These are phyloP conservation scores for Trifolium subterraneum DNA, from an alignment of 306 rosid species.

Conservation along the genomic window DNA sequence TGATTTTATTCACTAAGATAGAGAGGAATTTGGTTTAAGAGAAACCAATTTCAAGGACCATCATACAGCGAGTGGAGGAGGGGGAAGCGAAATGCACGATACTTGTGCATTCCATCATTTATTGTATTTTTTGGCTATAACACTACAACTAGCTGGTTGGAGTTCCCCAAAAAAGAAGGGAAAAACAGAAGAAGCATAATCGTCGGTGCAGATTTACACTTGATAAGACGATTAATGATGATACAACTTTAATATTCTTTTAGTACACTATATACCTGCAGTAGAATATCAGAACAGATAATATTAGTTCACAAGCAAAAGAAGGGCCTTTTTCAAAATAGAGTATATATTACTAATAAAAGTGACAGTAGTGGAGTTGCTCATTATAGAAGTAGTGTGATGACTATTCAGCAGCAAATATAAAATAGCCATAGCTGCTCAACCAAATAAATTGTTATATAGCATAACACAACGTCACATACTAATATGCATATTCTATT, in stretches of 20 bases:
- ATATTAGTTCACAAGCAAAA: slow-evolving; percentile 34
- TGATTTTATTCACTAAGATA: slow-evolving; percentile 43
- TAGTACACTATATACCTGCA: slow-evolving; percentile 58
- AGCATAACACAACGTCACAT: not conserved
- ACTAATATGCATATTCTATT: not conserved
- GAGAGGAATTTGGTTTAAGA: slow-evolving; percentile 8
- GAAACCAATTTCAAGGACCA: slow-evolving; percentile 29
- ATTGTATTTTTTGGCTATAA: slow-evolving; percentile 39
- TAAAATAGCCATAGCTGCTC: slow-evolving; percentile 19
- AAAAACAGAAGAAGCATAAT: slow-evolving; percentile 39
- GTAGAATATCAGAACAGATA: slow-evolving; percentile 35
- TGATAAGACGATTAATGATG: slow-evolving; percentile 47
- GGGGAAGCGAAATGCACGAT: slow-evolving; percentile 37
- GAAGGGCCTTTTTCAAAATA: not conserved
- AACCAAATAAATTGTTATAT: slow-evolving; percentile 16
- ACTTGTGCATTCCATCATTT: slow-evolving; percentile 35
- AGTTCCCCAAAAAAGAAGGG: slow-evolving; percentile 40
- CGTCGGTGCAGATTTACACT: slow-evolving; percentile 64
- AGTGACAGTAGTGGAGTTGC: slow-evolving; percentile 10
- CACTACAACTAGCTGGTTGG: slow-evolving; percentile 47
- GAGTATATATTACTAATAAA: slow-evolving; percentile 3
- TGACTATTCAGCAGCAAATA: slow-evolving; percentile 34
- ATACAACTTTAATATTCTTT: slow-evolving; percentile 50
- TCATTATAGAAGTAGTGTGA: not conserved
- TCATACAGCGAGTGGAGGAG: not conserved